Base-by-base conservation (phyloP, 306 rosid species). In the Herpetospermum pedunculosum region DNA sequence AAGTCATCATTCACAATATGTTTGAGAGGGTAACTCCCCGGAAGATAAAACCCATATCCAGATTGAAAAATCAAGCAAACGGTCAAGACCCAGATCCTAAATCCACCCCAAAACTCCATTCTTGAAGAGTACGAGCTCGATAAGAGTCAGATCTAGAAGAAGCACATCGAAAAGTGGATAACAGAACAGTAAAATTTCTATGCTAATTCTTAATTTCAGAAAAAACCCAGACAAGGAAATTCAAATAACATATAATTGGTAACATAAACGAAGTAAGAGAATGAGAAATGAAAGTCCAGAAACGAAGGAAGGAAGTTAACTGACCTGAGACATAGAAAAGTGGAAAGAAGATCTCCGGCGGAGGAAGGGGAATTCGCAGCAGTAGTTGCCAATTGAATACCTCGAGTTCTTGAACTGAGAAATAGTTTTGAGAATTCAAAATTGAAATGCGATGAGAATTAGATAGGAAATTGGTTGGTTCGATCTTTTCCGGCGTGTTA, bases 21-120 rank as follows among this genome's bases (percentile, higher is more conserved):
- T 83, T 90, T 90, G 79, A 87, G 96, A 21, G 98, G 96, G 75
- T 92, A 92, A 82, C 96, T 90, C 25, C 97, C 96, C 3, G 98
- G 97, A 48, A 90, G 98, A 81, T 92, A 90, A 54, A 87, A 90
- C 70, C 97, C 97, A 80, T 73, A 35, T 60, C 87, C 91, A 6
- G 79, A 79, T 79, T 84, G 86, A 75, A 87, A 85, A n/a, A 85
- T 30, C 83, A 84, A 71, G 80, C 85, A 86, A 43, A 88, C 69
- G 79, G 77, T 40, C 62, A 90, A 65, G 3, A 74, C 90, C 85
- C 87, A 88, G 69, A 83, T 62, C 78, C 76, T 74, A 78, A 85
- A 82, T 76, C 75, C 83, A 80, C 58, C 44, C 58, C 73, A 85
- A 62, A 75, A 63, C 64, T 85, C 92, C 98, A 92, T 92, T 71